These are phyloP conservation scores for Hanseniaspora pseudoguilliermondii DNA, from an alignment of 805 yeast genomes.

Conservation along the genomic window DNA sequence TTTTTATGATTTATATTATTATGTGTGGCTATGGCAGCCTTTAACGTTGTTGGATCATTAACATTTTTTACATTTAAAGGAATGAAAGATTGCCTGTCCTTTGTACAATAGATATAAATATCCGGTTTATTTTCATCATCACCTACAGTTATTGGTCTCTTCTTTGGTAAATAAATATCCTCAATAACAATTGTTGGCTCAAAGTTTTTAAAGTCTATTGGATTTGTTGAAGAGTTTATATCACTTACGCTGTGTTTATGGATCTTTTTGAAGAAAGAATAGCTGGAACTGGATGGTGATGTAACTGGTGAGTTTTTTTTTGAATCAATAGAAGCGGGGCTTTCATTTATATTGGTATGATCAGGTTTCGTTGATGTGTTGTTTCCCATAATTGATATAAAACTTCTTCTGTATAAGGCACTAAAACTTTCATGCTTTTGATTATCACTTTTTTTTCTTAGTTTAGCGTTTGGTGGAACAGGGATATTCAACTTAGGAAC, in stretches of 20 bases:
- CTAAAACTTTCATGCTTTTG: constrained; percentile 24
- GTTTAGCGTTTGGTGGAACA: not conserved
- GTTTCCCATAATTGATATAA: constrained; percentile 25
- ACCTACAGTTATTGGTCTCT: constrained; percentile 15
- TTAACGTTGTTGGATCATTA: constrained; percentile 29
- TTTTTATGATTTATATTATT: constrained; percentile 24
- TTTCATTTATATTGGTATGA: not conserved
- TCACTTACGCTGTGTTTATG: constrained; percentile 50
- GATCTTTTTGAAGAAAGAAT: constrained; percentile 46
- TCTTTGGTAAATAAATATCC: constrained; percentile 18
- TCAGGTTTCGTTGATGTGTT: not conserved
- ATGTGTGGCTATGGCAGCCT: constrained; percentile 29
- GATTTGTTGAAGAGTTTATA: not conserved
- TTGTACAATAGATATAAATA: constrained; percentile 42
- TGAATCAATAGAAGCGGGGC: constrained; percentile 15
- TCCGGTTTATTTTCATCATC: constrained; percentile 15
- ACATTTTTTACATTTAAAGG: constrained; percentile 34
- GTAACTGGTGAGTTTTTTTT: constrained; percentile 16
- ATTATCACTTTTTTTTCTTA: not conserved
- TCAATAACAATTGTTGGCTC: not conserved
- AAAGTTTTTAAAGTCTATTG: not conserved
- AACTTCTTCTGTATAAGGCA: constrained; percentile 27
- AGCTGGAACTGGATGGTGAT: constrained; percentile 21
- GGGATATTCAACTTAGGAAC: constrained; percentile 11
- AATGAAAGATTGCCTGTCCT: constrained; percentile 45